Conservation (phyloP, 2,329 filamentous ascomycete species). For the Trichoderma sp. region DNA sequence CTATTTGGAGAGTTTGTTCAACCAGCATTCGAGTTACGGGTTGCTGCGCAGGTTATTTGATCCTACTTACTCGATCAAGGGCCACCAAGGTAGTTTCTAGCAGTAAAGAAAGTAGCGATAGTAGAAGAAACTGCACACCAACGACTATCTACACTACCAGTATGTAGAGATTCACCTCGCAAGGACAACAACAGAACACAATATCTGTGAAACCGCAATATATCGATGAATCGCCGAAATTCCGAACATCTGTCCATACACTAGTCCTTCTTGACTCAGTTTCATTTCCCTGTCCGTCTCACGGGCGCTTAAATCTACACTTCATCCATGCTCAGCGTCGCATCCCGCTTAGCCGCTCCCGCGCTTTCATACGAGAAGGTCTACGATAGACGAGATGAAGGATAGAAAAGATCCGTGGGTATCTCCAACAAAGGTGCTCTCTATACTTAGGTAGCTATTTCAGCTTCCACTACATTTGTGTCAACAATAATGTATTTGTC, state of each 20-base stretch:
- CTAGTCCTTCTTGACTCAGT: neutral
- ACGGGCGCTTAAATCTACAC: conserved; percentile 8
- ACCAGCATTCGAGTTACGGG: neutral
- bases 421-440: neutral
- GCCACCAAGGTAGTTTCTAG: no score
- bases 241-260: neutral
- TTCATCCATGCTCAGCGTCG: neutral
- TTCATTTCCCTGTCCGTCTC: neutral
- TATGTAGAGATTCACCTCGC: neutral
- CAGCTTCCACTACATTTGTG: neutral
- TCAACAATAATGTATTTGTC: neutral
- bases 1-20: neutral
- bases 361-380: neutral
- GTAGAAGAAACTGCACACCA: neutral
- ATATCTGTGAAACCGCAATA: neutral
- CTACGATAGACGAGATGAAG: neutral
- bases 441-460: neutral
- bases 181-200: neutral
- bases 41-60: no score
- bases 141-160: neutral
- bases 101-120: neutral
- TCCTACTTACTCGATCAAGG: no score
- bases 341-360: conserved; percentile 11
- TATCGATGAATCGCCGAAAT: neutral
- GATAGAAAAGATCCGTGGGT: neutral